These are phyloP conservation scores for Verbena officinalis DNA, from an alignment of 257 asterid species.

Conservation along the genomic window DNA sequence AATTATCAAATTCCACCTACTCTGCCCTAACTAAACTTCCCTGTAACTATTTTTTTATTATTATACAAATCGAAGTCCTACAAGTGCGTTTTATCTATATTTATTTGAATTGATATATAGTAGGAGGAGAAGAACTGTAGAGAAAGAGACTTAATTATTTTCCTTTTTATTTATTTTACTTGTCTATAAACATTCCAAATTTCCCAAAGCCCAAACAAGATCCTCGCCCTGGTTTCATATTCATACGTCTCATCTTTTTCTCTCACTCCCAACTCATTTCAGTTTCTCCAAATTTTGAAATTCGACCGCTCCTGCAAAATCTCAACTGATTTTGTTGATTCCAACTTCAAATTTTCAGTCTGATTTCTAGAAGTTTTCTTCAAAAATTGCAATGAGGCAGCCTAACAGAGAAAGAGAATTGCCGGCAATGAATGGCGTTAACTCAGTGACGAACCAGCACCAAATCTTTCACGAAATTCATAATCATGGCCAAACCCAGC, in stretches of 20 bases:
- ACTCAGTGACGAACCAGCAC: too few relatives aligned
- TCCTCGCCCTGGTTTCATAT: conserved; percentile 12
- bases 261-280: background rate
- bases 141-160: too few relatives aligned
- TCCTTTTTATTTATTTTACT: too few relatives aligned
- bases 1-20: too few relatives aligned
- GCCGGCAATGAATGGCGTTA: conserved; percentile 49
- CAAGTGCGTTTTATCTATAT: too few relatives aligned
- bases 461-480: conserved; percentile 47
- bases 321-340: conserved; percentile 30
- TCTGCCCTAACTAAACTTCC: too few relatives aligned
- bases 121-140: too few relatives aligned
- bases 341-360: conserved; percentile 1
- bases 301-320: conserved; percentile 19
- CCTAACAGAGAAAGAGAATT: conserved; percentile 41
- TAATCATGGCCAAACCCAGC: conserved; percentile 35
- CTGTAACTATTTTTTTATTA: too few relatives aligned
- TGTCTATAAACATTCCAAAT: conserved; percentile 30
- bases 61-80: too few relatives aligned
- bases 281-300: conserved; percentile 7
- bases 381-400: conserved; percentile 37
- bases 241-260: background rate
- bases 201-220: conserved; percentile 35
- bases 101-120: too few relatives aligned
- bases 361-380: too few relatives aligned